These are phyloP conservation scores for Silene latifolia DNA, from an alignment of 148 eudicot species.

Conservation along the genomic window DNA sequence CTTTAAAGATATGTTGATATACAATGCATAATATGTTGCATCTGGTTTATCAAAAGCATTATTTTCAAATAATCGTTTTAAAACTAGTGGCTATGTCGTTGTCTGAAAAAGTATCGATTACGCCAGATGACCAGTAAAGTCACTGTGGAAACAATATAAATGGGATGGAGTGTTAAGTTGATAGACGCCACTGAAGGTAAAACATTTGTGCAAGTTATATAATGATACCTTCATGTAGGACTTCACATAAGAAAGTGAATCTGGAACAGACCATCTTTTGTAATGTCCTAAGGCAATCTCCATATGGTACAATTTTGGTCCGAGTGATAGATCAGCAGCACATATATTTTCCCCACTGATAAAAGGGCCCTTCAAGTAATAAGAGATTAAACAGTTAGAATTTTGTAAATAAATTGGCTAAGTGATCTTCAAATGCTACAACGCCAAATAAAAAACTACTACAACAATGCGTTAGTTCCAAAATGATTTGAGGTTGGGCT, in stretches of 20 bases:
- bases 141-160: not conserved
- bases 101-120: not conserved
- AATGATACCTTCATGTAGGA: constrained; percentile 76
- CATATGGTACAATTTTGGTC: constrained; percentile 90
- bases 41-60: not conserved
- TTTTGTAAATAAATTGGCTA: constrained; percentile 1
- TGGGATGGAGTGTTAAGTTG: not conserved
- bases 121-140: not conserved
- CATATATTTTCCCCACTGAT: constrained; percentile 66
- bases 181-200: not conserved
- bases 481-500: not conserved
- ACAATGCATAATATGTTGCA: not conserved
- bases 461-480: not conserved
- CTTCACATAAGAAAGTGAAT: constrained; percentile 64
- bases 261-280: constrained; percentile 86
- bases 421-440: not conserved
- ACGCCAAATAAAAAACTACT: not conserved
- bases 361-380: constrained; percentile 70
- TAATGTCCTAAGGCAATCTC: constrained; percentile 79
- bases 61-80: not conserved
- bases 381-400: constrained; percentile 14
- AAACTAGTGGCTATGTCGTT: not conserved
- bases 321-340: constrained; percentile 85
- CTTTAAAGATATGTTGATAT: not conserved
- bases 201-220: not conserved